A percentile compares a stretch with the other conserved stretches of the same genome.
These are phyloP conservation scores for Coemansia sp. DNA, from an alignment of 192 early-diverging fungal species.

Conservation along the genomic window DNA sequence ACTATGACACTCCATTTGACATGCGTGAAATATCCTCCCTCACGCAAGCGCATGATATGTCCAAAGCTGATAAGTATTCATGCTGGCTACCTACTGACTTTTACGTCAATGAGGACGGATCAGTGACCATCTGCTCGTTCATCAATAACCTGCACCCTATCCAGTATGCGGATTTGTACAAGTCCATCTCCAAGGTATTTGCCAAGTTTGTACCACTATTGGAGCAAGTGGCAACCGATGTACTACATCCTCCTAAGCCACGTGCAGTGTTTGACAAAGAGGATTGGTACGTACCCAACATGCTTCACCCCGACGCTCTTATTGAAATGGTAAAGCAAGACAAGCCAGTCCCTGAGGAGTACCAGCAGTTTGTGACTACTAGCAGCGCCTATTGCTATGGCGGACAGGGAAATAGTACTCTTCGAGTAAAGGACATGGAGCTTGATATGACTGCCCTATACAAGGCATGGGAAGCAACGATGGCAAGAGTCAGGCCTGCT, in stretches of 20 bases:
- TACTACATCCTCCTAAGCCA: neutral
- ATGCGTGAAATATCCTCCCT: neutral
- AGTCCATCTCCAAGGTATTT: neutral
- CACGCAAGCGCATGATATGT: neutral
- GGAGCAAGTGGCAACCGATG: conserved; percentile 46
- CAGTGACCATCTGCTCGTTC: neutral
- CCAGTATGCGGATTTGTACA: conserved; percentile 2
- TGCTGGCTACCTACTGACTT: conserved; percentile 10
- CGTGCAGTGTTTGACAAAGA: neutral
- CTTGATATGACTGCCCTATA: neutral
- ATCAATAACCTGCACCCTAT: conserved; percentile 11
- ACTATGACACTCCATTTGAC: neutral
- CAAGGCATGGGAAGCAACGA: neutral
- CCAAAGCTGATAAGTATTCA: neutral
- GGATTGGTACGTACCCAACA: conserved; percentile 1
- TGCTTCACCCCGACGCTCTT: neutral
- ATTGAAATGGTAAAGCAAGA: neutral
- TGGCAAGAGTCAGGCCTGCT: conserved; percentile 31
- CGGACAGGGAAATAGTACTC: neutral
- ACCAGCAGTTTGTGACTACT: neutral
- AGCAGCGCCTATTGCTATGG: neutral
- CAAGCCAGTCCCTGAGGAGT: neutral
- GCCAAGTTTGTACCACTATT: conserved; percentile 34
- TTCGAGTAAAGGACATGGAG: neutral
- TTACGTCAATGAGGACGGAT: neutral